These are phyloP conservation scores for Talaromyces pinophilus DNA, from an alignment of 2,329 filamentous ascomycete species.

Conservation along the genomic window DNA sequence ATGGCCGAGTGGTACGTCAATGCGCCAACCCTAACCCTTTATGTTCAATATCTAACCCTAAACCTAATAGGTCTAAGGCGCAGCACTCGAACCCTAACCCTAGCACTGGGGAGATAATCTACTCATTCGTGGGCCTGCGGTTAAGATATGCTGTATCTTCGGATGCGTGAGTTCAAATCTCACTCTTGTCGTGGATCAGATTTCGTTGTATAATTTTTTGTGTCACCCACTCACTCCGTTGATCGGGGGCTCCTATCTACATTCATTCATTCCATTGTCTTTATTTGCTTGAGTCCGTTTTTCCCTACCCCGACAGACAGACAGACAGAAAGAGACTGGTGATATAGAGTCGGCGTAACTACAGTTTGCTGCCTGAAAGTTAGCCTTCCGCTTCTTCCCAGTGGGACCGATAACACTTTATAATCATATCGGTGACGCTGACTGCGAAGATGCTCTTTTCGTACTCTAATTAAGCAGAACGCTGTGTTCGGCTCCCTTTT, in stretches of 20 bases:
- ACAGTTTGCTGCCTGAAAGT: not conserved
- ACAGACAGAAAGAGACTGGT: not conserved
- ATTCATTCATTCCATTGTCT: not conserved
- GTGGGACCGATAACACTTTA: not conserved
- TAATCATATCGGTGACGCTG: not conserved
- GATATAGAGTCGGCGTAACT: too few relatives aligned
- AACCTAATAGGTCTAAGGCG: not conserved
- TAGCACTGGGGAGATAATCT: not conserved
- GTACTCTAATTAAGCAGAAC: not conserved
- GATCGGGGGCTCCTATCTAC: not conserved
- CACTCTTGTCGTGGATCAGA: not conserved
- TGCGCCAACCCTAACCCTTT: too few relatives aligned
- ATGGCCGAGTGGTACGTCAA: not conserved
- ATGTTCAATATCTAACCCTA: too few relatives aligned
- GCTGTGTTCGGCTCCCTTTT: not conserved
- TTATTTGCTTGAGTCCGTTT: not conserved
- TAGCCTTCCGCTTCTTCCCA: not conserved
- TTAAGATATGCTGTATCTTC: not conserved
- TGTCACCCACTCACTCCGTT: not conserved
- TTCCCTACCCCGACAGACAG: not conserved
- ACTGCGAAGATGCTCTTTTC: not conserved
- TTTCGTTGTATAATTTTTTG: not conserved
- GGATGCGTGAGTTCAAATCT: not conserved
- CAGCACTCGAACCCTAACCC: not conserved
- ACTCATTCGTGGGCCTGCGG: too few relatives aligned